Base-by-base conservation (phyloP, 2,329 filamentous ascomycete genomes). In the Podosphaera fusca region DNA sequence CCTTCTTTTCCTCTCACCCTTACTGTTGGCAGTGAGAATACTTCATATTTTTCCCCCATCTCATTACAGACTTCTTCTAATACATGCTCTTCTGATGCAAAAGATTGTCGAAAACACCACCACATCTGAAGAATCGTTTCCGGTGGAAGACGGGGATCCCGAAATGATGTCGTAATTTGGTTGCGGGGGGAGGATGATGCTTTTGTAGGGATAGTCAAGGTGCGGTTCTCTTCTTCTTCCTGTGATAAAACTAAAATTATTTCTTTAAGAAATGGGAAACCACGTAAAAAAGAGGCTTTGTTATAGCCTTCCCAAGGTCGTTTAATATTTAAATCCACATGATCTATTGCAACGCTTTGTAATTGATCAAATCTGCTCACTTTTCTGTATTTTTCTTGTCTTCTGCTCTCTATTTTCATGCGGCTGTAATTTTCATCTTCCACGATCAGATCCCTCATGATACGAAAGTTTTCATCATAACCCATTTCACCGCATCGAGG, bases 241-340 rank as follows among this genome's bases (percentile, higher is more conserved):
- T 56, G 51, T 14, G 47, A 33, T 3, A 65, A 46, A 3, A 67
- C 64, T 0, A 67, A 49, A 7, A 61, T 56, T 6, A 67, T 58
- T 49, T 65, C 59, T 33, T 64, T 58, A 4, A 67, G 51, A 0
- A 67, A 63, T 1, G 67, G 67, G 54, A 74, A 74, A 56, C 68
- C 69, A 51, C 71, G 65, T 56, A 75, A 68, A 47, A 75, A 63
- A 31, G 68, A 68, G 36, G 72, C 71, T 65, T 75, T 75, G 66
- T 73, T 74, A 66, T 75, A 75, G 9, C 70, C 70, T 66, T 75
- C 73, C 73, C 73, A 75, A 14, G 73, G 73, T 40, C 72, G 66
- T 54, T 73, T 70, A 55, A 74, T 67, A 38, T 70, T 66, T 14
- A 69, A 65, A 34, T 67, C 67, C 38, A 75, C 71, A 57, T 74